A percentile compares a stretch with the other conserved stretches of the same genome.
Conservation (phyloP, 768 basidiomycete species). For the Candolleomyces aberdarensis region DNA sequence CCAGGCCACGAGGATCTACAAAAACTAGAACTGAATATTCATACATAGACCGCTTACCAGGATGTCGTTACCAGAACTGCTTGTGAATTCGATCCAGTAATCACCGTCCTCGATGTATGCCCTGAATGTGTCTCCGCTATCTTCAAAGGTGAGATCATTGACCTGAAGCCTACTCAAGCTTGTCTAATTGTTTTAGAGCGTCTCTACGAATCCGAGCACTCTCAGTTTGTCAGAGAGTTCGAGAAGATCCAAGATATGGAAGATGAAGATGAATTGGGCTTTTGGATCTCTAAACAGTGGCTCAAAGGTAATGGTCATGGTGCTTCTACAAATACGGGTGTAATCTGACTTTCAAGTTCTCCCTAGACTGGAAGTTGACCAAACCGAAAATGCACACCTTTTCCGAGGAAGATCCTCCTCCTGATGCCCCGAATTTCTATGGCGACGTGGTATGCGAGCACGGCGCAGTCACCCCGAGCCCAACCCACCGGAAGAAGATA, state of each 20-base stretch:
- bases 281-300: conserved; percentile 81
- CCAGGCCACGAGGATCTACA: not conserved
- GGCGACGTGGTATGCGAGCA: conserved; percentile 74
- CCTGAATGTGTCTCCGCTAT: conserved; percentile 49
- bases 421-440: conserved; percentile 54
- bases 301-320: conserved; percentile 52
- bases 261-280: conserved; percentile 39
- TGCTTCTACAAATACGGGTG: conserved; percentile 1
- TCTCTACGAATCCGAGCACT: conserved; percentile 68
- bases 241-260: conserved; percentile 47
- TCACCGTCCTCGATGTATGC: conserved; percentile 57
- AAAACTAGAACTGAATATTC: not conserved
- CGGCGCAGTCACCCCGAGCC: conserved; percentile 52
- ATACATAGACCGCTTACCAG: conserved; percentile 39
- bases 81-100: conserved; percentile 44
- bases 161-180: not conserved
- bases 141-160: conserved; percentile 50
- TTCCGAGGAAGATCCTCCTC: conserved; percentile 59
- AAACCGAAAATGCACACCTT: conserved; percentile 76
- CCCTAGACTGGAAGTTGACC: conserved; percentile 65
- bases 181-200: conserved; percentile 42
- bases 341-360: not conserved
- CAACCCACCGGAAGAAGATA: conserved; percentile 57
- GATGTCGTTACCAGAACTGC: conserved; percentile 42
- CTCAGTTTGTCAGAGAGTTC: conserved; percentile 54